A percentile compares a stretch with the other conserved stretches of the same genome.
phyloP scores from a whole-genome alignment of 495 filamentous ascomycete genomes.

The Penicillium bialowiezense region DNA sequence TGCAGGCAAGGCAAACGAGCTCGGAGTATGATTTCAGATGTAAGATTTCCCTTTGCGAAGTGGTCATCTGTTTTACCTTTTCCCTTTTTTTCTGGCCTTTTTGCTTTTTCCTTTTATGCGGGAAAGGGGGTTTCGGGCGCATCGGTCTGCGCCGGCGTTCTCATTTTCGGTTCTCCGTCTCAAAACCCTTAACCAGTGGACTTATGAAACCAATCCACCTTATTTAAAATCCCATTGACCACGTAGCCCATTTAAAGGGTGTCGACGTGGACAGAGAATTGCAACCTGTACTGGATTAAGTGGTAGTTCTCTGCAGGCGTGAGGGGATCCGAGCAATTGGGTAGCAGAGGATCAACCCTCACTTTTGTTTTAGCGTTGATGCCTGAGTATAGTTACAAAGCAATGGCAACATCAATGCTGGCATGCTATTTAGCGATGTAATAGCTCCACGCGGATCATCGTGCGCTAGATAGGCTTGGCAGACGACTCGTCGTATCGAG shows the following conservation, averaged over 20 bases:
- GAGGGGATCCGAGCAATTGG: slow-evolving; percentile 8
- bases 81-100: slow-evolving; percentile 12
- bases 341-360: slow-evolving; percentile 15
- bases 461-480: slow-evolving; percentile 8
- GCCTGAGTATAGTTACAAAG: background rate
- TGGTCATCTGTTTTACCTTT: slow-evolving; percentile 8
- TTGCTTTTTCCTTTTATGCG: slow-evolving; percentile 8
- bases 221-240: slow-evolving; percentile 8
- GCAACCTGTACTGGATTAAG: background rate
- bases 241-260: slow-evolving; percentile 3
- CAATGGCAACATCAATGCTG: too few species aligned
- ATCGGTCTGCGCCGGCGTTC: slow-evolving; percentile 18
- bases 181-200: background rate
- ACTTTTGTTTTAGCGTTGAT: slow-evolving; percentile 1
- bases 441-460: slow-evolving; percentile 13
- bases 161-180: background rate
- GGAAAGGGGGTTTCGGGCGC: slow-evolving; percentile 24
- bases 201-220: slow-evolving; percentile 2
- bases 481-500: slow-evolving; percentile 12
- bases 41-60: background rate
- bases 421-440: slow-evolving; percentile 3
- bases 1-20: slow-evolving; percentile 49
- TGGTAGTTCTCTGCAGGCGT: background rate
- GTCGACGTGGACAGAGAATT: slow-evolving; percentile 3
- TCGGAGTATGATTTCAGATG: slow-evolving; percentile 24